Conservation (phyloP, 371 early-diverging fungal species). For the Zancudomyces culisetae region DNA sequence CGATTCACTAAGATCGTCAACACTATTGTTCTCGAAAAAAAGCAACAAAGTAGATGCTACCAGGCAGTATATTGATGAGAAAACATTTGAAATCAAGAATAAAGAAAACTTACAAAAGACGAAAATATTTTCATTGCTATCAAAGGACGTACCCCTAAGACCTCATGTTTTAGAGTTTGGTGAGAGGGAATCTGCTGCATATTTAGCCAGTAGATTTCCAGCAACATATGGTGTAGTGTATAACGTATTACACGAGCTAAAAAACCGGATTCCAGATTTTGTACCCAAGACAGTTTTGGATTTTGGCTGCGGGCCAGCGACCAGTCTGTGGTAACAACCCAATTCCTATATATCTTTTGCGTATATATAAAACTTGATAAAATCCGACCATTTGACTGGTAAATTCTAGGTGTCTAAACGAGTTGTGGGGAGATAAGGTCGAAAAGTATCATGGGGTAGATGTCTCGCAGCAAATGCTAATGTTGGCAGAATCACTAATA, state of each 20-base stretch:
- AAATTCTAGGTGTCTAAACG: slow-evolving; percentile 24
- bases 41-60: neutral
- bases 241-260: slow-evolving; percentile 48
- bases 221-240: slow-evolving; percentile 42
- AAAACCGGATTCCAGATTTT: slow-evolving; percentile 34
- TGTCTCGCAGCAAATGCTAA: slow-evolving; percentile 59
- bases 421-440: slow-evolving; percentile 29
- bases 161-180: slow-evolving; percentile 61
- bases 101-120: slow-evolving; percentile 14
- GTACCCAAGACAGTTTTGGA: slow-evolving; percentile 46
- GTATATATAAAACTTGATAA: neutral
- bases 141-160: slow-evolving; percentile 11
- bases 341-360: neutral
- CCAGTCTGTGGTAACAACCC: slow-evolving; percentile 50
- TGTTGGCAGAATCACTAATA: slow-evolving; percentile 32
- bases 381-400: too few species aligned
- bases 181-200: slow-evolving; percentile 46
- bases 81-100: slow-evolving; percentile 1
- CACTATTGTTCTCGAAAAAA: neutral
- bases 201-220: slow-evolving; percentile 46
- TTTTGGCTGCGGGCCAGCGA: slow-evolving; percentile 77
- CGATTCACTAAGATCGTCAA: slow-evolving; percentile 45
- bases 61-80: neutral
- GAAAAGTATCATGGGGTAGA: slow-evolving; percentile 48
- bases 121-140: slow-evolving; percentile 8